Evolutionary conservation across 164 flowering plant genomes (phyloP).

Genomic region (Berberis vulgaris): DNA sequence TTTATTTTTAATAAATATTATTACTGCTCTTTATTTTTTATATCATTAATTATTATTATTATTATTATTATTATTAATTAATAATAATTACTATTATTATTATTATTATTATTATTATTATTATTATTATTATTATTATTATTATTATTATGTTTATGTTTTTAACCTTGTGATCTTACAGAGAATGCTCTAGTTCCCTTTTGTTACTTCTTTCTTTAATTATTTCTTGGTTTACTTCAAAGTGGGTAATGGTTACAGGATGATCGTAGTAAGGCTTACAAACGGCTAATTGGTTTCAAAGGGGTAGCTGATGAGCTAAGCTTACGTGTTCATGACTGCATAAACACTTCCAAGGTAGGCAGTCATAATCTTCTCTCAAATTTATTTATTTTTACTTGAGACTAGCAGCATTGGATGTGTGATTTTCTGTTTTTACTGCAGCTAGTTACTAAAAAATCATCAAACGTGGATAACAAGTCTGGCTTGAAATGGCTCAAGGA

Average conservation of each 20-base stretch:
- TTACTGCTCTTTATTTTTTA: no score
- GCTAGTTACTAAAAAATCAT: slow-evolving; percentile 36
- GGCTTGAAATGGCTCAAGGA: slow-evolving; percentile 80
- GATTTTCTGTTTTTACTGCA: slow-evolving; percentile 23
- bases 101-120: no score
- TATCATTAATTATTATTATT: no score
- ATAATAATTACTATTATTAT: no score
- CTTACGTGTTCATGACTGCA: slow-evolving; percentile 44
- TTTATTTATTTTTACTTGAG: neutral
- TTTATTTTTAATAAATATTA: no score
- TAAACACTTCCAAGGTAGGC: slow-evolving; percentile 72
- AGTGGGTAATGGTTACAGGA: slow-evolving; percentile 42
- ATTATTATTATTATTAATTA: no score
- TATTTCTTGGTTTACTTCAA: slow-evolving; percentile 1
- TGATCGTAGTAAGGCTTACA: slow-evolving; percentile 60
- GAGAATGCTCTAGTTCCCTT: neutral
- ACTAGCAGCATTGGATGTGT: neutral
- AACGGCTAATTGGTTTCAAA: slow-evolving; percentile 47
- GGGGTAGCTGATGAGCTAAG: slow-evolving; percentile 50
- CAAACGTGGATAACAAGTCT: slow-evolving; percentile 16
- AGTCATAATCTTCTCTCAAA: neutral
- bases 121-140: no score
- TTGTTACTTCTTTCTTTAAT: neutral
- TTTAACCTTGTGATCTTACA: neutral
- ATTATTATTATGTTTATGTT: no score